Base-by-base conservation (phyloP, 2,329 filamentous ascomycete species). In the Capronia coronata region DNA sequence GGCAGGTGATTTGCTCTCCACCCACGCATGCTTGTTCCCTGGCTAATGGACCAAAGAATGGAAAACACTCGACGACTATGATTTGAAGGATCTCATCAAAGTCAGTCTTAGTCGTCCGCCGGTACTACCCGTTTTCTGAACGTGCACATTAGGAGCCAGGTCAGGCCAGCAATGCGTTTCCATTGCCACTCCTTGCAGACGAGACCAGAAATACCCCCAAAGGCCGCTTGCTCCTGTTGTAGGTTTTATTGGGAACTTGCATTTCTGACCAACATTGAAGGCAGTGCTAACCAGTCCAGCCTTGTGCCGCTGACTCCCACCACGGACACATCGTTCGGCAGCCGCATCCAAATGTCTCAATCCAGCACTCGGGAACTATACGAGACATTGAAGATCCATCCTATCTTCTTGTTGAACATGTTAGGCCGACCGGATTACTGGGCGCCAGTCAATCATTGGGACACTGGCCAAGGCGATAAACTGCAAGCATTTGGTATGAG, bases 21-120 rank as follows among this genome's bases (percentile, higher is more conserved):
- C 3, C 7, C 29, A n/a, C 7, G 3, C 11, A 3, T 32, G 29
- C 29, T 32, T 3, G 29, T 7, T 7, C 7, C 3, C 6, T 32
- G 29, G 13, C 29, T 32, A 32, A 32, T 11, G 7, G 7, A 11
- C 29, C 11, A n/a, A 32, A 32, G 29, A 32, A n/a, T 32, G 29
- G 29, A 32, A n/a, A 32, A 32, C 29, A 3, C 29, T 32, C 11
- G 29, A 32, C 11, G 29, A 32, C 11, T 32, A 32, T n/a, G 29
- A n/a, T 3, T n/a, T 32, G 29, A 32, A 32, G 29, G 29, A 32
- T n/a, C 7, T 32, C 29, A 32, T 32, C 6, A 7, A 32, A 11
- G 29, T 32, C 7, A n/a, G 29, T 32, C 2, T 49, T 57, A 22
- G 56, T 56, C 16, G 44, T 51, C 18, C 52, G 50, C 8, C 54